Percentiles rank a stretch among this genome's conserved stretches.
These are phyloP conservation scores for Thymus mandschuricus DNA, from an alignment of 257 asterid genomes.

Conservation along the genomic window DNA sequence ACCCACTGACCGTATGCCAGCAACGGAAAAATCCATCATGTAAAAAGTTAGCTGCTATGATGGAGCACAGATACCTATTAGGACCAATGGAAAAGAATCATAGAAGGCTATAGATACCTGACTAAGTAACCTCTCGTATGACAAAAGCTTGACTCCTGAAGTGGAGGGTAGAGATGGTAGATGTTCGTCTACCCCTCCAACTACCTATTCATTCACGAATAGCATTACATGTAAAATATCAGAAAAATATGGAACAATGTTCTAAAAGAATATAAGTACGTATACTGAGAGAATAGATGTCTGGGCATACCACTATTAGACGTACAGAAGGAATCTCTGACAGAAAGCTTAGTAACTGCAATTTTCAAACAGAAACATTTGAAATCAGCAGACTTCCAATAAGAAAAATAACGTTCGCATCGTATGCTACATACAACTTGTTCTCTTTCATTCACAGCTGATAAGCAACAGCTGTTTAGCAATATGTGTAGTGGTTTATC, in stretches of 20 bases:
- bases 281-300: conserved; percentile 18
- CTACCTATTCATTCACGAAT: conserved; percentile 61
- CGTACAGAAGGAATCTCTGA: conserved; percentile 85
- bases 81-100: conserved; percentile 22
- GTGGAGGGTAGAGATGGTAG: conserved; percentile 88
- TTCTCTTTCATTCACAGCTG: conserved; percentile 13
- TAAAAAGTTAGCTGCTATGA: background rate
- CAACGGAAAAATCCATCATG: conserved; percentile 6
- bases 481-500: conserved; percentile 5
- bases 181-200: conserved; percentile 88
- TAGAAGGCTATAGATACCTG: conserved; percentile 58
- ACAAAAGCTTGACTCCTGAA: conserved; percentile 70
- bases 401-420: background rate
- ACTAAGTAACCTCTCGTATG: conserved; percentile 66
- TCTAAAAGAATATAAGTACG: conserved; percentile 12
- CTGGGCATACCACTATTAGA: conserved; percentile 77
- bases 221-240: conserved; percentile 21
- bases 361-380: conserved; percentile 21
- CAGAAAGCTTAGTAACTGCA: conserved; percentile 85
- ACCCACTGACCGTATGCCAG: conserved; percentile 15
- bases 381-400: conserved; percentile 22
- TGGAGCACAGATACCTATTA: conserved; percentile 17
- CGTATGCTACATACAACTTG: conserved; percentile 14
- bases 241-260: background rate
- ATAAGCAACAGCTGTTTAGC: background rate